phyloP scores from a whole-genome alignment of 805 yeast species.

The Teunomyces panamensis region DNA sequence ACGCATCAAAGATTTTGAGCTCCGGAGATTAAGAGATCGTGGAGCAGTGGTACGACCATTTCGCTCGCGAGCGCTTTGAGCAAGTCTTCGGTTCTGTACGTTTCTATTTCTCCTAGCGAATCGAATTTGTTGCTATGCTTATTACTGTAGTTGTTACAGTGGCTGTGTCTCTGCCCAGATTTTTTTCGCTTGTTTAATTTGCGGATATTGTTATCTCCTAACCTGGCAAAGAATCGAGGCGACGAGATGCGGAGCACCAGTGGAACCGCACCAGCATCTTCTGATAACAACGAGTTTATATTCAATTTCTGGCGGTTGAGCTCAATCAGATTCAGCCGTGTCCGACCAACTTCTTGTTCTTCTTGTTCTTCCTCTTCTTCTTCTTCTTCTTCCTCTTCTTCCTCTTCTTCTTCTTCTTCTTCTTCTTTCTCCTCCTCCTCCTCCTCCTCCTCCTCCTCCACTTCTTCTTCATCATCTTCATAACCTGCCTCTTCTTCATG shows the following conservation, averaged over 20 bases:
- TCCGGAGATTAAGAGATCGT: not conserved
- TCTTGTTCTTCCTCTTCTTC: not conserved
- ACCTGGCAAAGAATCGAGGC: not conserved
- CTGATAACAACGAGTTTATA: slow-evolving; percentile 3
- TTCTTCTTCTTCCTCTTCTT: not conserved
- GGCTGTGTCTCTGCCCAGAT: not conserved
- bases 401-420: not conserved
- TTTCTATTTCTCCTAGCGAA: not conserved
- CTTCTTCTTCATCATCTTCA: not conserved
- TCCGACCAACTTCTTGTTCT: not conserved
- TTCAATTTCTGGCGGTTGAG: slow-evolving; percentile 3
- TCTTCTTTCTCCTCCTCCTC: not conserved
- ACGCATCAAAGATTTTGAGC: not conserved
- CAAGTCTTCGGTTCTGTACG: not conserved
- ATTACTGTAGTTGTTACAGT: not conserved
- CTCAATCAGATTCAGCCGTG: not conserved
- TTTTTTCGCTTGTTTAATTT: not conserved
- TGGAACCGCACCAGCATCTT: slow-evolving; percentile 4
- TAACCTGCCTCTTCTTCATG: not conserved
- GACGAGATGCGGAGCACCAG: slow-evolving; percentile 6
- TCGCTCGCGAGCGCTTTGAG: not conserved
- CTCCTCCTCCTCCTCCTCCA: not conserved
- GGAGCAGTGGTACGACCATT: not conserved
- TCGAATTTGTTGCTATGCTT: too few relatives aligned
- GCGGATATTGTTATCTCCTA: not conserved